Base-by-base conservation (phyloP, 768 basidiomycete genomes). In the Leccinellum albellum region DNA sequence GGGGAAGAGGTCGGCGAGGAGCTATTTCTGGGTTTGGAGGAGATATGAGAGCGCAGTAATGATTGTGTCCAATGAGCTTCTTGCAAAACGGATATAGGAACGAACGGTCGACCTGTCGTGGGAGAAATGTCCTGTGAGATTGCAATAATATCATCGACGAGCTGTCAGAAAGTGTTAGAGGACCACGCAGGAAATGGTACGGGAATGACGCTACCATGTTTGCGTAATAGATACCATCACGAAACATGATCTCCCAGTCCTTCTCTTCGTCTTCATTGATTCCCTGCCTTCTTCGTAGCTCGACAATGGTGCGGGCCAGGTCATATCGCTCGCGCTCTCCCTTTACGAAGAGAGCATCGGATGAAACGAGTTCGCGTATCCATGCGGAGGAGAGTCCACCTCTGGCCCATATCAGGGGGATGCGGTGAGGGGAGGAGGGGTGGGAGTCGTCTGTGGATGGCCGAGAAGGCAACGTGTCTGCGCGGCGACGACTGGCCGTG, bases 271-370 rank as follows among this genome's bases (percentile, higher is more conserved):
- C 78, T 6, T 79, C 75, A 35, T 80, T 60, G 42, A 83, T 72
- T 15, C 83, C 83, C 28, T 76, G 72, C 35, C 75, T 75, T 60
- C 88, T 75, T 54, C 91, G 78, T 57, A 95, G 65, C 66, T 95
- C 91, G 0, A 93, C 82, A 4, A 94, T 82, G 13, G 82, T 73
- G 49, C 84, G 79, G 5, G 92, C 91, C 68, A 93, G 78, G 32
- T 84, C 80, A 67, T 95, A 98, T 59, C 94, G 76, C 60, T 88
- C 89, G 54, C 82, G 80, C 72, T 97, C 94, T 28, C 82, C 83
- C 60, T 74, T 80, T 49, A 94, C 80, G 69, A 94, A 97, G 51
- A 96, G 79, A 6, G 84, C 80, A 67, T 98, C 90, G 0, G 88
- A 85, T 9, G 86, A 83, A 14, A 95, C 67, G 26, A 95, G 69